Evolutionary conservation across 257 asterid species (phyloP).

Genomic region (Solanum rostratum): DNA sequence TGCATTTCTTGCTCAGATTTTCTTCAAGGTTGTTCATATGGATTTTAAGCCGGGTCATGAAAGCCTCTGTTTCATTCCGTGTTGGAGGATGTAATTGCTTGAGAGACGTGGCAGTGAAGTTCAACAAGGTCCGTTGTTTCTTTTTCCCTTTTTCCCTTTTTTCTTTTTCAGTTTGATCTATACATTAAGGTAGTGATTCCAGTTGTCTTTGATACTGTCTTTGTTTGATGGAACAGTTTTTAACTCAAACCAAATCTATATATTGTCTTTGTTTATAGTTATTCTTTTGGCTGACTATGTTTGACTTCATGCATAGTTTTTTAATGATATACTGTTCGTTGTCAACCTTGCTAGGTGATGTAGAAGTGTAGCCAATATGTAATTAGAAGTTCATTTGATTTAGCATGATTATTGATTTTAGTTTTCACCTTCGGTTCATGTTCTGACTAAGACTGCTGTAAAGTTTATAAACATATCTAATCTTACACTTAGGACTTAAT

Average conservation of each 20-base stretch:
- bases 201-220: background rate
- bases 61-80: slow-evolving; percentile 70
- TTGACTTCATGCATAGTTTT: background rate
- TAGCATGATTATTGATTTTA: background rate
- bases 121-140: slow-evolving; percentile 46
- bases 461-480: background rate
- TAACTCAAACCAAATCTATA: background rate
- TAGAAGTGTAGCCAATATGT: background rate
- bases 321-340: background rate
- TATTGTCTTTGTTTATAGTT: background rate
- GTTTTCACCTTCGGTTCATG: background rate
- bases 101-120: slow-evolving; percentile 75
- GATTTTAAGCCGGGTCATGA: slow-evolving; percentile 68
- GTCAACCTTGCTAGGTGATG: background rate
- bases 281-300: background rate
- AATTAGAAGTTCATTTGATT: background rate
- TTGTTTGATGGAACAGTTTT: background rate
- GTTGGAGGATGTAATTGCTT: slow-evolving; percentile 93
- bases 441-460: background rate
- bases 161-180: background rate
- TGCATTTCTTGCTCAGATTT: slow-evolving; percentile 47
- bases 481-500: background rate
- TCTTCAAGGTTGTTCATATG: slow-evolving; percentile 78
- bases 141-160: background rate
- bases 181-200: background rate